Evolutionary conservation across 805 yeast species (phyloP).

Genomic region (Candida ipomoeae): DNA sequence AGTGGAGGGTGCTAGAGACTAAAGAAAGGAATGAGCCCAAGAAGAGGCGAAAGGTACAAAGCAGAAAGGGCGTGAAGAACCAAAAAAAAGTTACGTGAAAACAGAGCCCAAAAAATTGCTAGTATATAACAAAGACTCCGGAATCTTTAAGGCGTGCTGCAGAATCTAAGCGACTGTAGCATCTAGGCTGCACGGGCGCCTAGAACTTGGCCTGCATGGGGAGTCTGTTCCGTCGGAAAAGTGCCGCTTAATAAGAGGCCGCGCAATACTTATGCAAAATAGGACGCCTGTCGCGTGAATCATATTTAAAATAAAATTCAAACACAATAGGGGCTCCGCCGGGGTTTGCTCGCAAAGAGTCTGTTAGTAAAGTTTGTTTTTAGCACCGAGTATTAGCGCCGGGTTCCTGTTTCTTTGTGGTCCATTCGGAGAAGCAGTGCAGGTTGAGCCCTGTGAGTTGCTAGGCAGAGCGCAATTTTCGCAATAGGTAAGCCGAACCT

Average conservation of each 20-base stretch:
- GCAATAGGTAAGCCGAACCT: constrained; percentile 1
- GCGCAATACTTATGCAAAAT: background rate
- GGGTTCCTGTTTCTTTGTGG: background rate
- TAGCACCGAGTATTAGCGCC: background rate
- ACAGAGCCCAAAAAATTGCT: background rate
- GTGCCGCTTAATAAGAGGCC: background rate
- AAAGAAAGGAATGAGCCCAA: background rate
- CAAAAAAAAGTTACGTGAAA: background rate
- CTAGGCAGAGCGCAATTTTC: constrained; percentile 1
- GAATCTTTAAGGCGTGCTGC: background rate
- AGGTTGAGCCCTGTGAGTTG: background rate
- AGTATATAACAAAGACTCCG: background rate
- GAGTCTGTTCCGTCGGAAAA: background rate
- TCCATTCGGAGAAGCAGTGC: background rate
- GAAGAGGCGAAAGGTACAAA: background rate
- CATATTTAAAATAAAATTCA: background rate
- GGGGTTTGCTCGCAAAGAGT: background rate
- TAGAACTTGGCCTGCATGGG: background rate
- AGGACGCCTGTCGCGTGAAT: background rate
- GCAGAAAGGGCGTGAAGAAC: background rate
- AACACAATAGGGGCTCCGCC: background rate
- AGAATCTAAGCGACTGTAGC: background rate
- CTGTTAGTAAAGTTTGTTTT: background rate
- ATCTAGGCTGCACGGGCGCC: background rate
- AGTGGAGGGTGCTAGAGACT: background rate